Percentiles rank a stretch among this genome's conserved stretches.
phyloP scores from a whole-genome alignment of 1,139 yeast species.

The Pneumocystis carinii region DNA sequence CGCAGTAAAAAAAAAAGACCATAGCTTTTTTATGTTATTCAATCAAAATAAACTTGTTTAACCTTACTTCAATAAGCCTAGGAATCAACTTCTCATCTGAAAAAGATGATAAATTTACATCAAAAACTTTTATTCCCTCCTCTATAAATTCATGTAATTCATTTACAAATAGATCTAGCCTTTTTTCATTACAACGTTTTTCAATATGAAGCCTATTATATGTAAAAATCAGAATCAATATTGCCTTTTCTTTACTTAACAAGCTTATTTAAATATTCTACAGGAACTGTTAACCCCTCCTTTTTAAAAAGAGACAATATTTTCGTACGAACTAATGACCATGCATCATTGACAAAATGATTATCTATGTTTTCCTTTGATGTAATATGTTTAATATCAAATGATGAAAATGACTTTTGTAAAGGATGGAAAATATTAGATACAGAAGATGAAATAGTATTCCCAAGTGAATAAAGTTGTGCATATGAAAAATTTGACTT shows the following conservation, averaged over 20 bases:
- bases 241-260: slow-evolving; percentile 18
- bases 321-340: slow-evolving; percentile 33
- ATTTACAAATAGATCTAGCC: slow-evolving; percentile 27
- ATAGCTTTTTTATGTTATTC: slow-evolving; percentile 17
- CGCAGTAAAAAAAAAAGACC: slow-evolving; percentile 42
- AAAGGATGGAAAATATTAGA: not conserved
- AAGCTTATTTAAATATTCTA: slow-evolving; percentile 42
- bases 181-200: slow-evolving; percentile 30
- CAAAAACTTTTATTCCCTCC: slow-evolving; percentile 32
- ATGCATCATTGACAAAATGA: slow-evolving; percentile 27
- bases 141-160: slow-evolving; percentile 36
- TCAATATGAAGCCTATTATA: slow-evolving; percentile 28
- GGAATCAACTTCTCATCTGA: slow-evolving; percentile 19
- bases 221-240: not conserved
- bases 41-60: not conserved
- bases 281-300: slow-evolving; percentile 35
- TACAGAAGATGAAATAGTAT: not conserved
- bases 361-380: not conserved
- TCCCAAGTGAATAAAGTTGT: not conserved
- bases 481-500: not conserved
- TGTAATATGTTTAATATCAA: not conserved
- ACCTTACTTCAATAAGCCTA: slow-evolving; percentile 21
- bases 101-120: slow-evolving; percentile 19
- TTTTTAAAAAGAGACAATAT: slow-evolving; percentile 37
- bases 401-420: not conserved